Percentiles rank a stretch among this genome's conserved stretches.
Evolutionary conservation across 1,284 basidiomycete genomes (phyloP).

Genomic region (Ceratobasidium sp.): DNA sequence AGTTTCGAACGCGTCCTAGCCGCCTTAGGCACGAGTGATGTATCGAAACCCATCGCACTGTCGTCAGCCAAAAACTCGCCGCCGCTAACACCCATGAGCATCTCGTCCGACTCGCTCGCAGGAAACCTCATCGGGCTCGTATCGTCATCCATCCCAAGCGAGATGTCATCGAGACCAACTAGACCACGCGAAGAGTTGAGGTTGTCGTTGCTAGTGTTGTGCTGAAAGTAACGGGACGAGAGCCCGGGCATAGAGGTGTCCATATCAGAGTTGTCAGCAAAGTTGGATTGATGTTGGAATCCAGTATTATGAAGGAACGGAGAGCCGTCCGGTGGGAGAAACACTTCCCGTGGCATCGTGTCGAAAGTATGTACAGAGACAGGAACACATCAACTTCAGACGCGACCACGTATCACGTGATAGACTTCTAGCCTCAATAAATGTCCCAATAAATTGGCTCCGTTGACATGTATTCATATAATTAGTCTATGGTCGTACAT

Average conservation of each 20-base stretch:
- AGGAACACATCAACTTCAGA: slow-evolving; percentile 5
- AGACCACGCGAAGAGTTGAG: slow-evolving; percentile 33
- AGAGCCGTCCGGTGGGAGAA: slow-evolving; percentile 38
- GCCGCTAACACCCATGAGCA: slow-evolving; percentile 42
- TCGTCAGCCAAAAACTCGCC: slow-evolving; percentile 41
- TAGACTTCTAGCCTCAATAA: neutral
- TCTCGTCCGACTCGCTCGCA: slow-evolving; percentile 32
- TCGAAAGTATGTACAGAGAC: slow-evolving; percentile 7
- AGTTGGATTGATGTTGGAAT: neutral
- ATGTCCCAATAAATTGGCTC: neutral
- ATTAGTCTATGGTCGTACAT: slow-evolving; percentile 9
- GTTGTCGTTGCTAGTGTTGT: slow-evolving; percentile 4
- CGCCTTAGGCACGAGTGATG: slow-evolving; percentile 20
- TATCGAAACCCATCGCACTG: slow-evolving; percentile 40
- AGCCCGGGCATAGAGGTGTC: slow-evolving; percentile 21
- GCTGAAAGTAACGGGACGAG: slow-evolving; percentile 25
- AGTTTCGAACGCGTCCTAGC: slow-evolving; percentile 25
- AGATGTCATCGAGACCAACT: slow-evolving; percentile 33
- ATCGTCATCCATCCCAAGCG: slow-evolving; percentile 28
- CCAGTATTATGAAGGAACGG: slow-evolving; percentile 25
- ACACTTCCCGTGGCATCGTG: slow-evolving; percentile 42
- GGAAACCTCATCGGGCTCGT: slow-evolving; percentile 29
- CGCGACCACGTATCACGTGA: slow-evolving; percentile 37
- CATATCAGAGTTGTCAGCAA: neutral
- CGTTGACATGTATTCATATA: slow-evolving; percentile 4